Base-by-base conservation (phyloP, 2,329 filamentous ascomycete genomes). In the Colletotrichum tamarilloi region DNA sequence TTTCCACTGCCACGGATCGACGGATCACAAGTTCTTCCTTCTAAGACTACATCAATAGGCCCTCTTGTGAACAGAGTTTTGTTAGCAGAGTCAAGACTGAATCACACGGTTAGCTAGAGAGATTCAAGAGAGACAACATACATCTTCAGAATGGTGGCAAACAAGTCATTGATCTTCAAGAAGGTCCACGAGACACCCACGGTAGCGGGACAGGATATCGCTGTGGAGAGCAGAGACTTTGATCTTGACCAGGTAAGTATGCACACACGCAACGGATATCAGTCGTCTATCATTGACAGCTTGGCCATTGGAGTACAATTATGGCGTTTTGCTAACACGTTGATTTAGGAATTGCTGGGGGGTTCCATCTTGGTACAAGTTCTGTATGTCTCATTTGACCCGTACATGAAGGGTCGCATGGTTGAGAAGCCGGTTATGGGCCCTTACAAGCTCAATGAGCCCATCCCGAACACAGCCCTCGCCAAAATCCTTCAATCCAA, bases 371-470 rank as follows among this genome's bases (percentile, higher is more conserved):
- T 38, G 12, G 35, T 38, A 38, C 35, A 38, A 38, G 35, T 38
- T 38, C 35, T 92, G 78, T 94, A 93, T 81, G 87, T 91, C 75
- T 95, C 93, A 46, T 92, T 92, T 83, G 95, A 97, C 82, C 95
- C 95, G 1, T 97, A 97, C 85, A 90, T 93, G 86, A 92, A 95
- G 67, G 93, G 92, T 72, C 90, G 90, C 76, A 95, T 97, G 93
- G 35, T 38, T 92, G 94, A 57, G 82, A 86, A 56, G 79, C 92
- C 5, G 81, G 85, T 35, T 77, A 84, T 79, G 90, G 92, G 83
- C 94, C 93, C 12, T 97, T 94, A 91, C 79, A 80, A 86, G 12
- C 81, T 94, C 58, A 86, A 87, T 79, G 82, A 89, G 77, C 90
- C 93, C 74, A 88, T 97, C 74, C 84, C 84, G 76, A 95, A 92